Conservation (phyloP, 2,329 filamentous ascomycete species). For the Fusarium irregulare region DNA sequence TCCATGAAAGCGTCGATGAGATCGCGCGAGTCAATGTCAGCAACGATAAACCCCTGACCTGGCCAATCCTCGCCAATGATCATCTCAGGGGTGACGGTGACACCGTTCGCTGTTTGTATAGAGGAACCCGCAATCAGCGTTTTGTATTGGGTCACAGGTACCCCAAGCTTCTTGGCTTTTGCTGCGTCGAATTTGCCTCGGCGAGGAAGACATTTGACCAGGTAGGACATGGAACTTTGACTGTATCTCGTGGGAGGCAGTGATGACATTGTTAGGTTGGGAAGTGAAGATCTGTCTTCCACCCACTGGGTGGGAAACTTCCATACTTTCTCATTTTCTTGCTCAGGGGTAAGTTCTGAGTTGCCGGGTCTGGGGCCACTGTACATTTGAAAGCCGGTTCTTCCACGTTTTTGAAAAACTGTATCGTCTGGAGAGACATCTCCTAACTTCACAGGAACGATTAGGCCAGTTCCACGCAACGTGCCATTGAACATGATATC, state of each 20-base stretch:
- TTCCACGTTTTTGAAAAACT: constrained; percentile 68
- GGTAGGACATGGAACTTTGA: constrained; percentile 81
- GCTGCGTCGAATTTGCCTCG: constrained; percentile 83
- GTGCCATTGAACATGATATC: constrained; percentile 52
- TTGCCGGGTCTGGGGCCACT: constrained; percentile 64
- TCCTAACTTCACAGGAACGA: constrained; percentile 45
- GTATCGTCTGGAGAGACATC: constrained; percentile 46
- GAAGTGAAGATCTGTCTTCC: constrained; percentile 16
- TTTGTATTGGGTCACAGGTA: constrained; percentile 68
- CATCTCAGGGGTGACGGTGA: constrained; percentile 84
- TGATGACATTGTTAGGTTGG: constrained; percentile 40
- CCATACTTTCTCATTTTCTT: constrained; percentile 46
- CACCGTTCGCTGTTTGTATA: constrained; percentile 73
- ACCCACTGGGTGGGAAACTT: constrained; percentile 36
- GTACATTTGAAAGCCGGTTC: constrained; percentile 76
- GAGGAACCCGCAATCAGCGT: constrained; percentile 71
- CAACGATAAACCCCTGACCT: constrained; percentile 80
- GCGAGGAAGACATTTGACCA: constrained; percentile 79
- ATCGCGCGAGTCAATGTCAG: constrained; percentile 78
- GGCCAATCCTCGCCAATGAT: constrained; percentile 76
- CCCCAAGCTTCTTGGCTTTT: constrained; percentile 72
- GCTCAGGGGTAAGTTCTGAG: constrained; percentile 11
- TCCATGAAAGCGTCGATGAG: constrained; percentile 77
- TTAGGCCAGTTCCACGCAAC: constrained; percentile 38
- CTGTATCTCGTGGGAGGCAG: constrained; percentile 77